phyloP scores from a whole-genome alignment of 2,329 filamentous ascomycete genomes.

The Hymenoscyphus salicellus region DNA sequence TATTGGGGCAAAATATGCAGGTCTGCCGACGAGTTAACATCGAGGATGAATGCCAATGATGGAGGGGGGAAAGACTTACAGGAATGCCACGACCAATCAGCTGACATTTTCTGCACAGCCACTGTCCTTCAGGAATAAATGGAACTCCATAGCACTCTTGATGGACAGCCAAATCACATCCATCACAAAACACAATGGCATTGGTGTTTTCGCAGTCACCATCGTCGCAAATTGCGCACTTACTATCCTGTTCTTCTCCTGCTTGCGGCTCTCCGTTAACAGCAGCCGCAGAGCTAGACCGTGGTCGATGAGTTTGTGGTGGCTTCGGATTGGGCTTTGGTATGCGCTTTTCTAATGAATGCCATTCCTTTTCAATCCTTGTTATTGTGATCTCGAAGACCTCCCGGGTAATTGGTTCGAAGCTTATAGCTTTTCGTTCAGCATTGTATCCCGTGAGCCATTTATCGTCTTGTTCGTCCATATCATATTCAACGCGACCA shows the following conservation, averaged over 20 bases:
- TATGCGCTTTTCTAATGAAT: conserved; percentile 91
- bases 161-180: conserved; percentile 94
- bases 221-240: conserved; percentile 96
- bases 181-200: conserved; percentile 97
- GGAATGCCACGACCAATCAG: conserved; percentile 88
- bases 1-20: conserved; percentile 98
- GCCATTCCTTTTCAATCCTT: conserved; percentile 98
- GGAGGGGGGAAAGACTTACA: conserved; percentile 47
- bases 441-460: conserved; percentile 86
- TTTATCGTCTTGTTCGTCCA: conserved; percentile 98
- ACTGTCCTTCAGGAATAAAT: conserved; percentile 97
- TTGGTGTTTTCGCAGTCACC: conserved; percentile 99
- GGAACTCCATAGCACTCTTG: conserved; percentile 99
- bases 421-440: conserved; percentile 68
- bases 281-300: conserved; percentile 89
- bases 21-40: conserved; percentile 50
- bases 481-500: conserved; percentile 94
- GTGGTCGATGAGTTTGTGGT: conserved; percentile 86
- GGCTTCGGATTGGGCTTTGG: conserved; percentile 96
- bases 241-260: conserved; percentile 93
- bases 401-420: conserved; percentile 83
- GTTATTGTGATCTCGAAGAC: conserved; percentile 98
- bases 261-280: conserved; percentile 88
- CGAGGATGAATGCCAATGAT: background rate
- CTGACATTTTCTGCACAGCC: conserved; percentile 96